A percentile compares a stretch with the other conserved stretches of the same genome.
Evolutionary conservation across 495 filamentous ascomycete genomes (phyloP).

Genomic region (Elaphomyces granulatus): DNA sequence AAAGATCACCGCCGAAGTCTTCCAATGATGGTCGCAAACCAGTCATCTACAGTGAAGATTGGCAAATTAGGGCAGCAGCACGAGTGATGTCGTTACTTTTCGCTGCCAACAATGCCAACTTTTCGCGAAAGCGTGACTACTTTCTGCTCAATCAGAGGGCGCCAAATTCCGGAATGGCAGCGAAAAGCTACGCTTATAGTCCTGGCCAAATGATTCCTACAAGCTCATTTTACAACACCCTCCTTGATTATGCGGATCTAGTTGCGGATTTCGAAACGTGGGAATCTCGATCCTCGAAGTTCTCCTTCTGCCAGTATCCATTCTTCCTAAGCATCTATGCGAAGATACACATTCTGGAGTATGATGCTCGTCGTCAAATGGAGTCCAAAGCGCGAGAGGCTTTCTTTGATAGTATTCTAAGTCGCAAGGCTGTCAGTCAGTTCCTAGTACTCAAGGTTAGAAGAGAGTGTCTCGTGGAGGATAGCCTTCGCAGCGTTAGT

Average conservation of each 20-base stretch:
- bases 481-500: slow-evolving; percentile 75
- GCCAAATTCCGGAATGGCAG: slow-evolving; percentile 12
- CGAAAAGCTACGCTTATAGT: slow-evolving; percentile 28
- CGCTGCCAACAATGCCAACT: slow-evolving; percentile 56
- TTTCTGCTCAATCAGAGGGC: slow-evolving; percentile 6
- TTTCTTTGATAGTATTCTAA: slow-evolving; percentile 79
- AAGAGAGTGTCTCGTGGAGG: slow-evolving; percentile 80
- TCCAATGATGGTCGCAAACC: slow-evolving; percentile 30
- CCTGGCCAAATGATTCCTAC: slow-evolving; percentile 57
- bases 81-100: slow-evolving; percentile 74
- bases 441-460: slow-evolving; percentile 69
- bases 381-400: slow-evolving; percentile 78
- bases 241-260: slow-evolving; percentile 75
- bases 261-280: slow-evolving; percentile 80
- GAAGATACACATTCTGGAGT: slow-evolving; percentile 84
- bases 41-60: slow-evolving; percentile 66
- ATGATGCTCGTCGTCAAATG: slow-evolving; percentile 88
- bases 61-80: slow-evolving; percentile 77
- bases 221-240: slow-evolving; percentile 74
- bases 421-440: slow-evolving; percentile 57
- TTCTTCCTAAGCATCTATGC: slow-evolving; percentile 89
- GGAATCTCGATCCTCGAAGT: slow-evolving; percentile 61
- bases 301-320: slow-evolving; percentile 88
- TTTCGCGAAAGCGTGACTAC: slow-evolving; percentile 19
- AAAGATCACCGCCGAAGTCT: slow-evolving; percentile 32